phyloP scores from a whole-genome alignment of 2,329 filamentous ascomycete genomes.

The Escovopsis weberi region DNA sequence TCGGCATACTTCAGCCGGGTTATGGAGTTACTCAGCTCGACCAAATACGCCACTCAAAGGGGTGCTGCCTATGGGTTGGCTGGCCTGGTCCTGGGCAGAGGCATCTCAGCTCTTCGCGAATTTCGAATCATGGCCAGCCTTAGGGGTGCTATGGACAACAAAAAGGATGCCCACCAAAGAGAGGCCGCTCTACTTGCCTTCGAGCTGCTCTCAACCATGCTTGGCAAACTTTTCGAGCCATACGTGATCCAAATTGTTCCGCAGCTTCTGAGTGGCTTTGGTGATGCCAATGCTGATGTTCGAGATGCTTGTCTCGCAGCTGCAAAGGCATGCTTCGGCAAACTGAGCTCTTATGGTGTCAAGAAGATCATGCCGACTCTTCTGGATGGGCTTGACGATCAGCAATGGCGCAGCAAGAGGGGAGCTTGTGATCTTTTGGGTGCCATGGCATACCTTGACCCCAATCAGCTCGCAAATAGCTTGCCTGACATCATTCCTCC shows the following conservation, averaged over 20 bases:
- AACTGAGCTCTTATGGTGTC: constrained; percentile 87
- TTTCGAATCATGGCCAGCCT: constrained; percentile 75
- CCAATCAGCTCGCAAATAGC: constrained; percentile 82
- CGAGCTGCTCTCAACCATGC: constrained; percentile 73
- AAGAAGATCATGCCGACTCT: constrained; percentile 87
- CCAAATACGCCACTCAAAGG: constrained; percentile 83
- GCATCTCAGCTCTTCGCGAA: constrained; percentile 67
- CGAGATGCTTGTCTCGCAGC: constrained; percentile 86
- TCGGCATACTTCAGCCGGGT: constrained; percentile 69
- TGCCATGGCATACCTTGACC: constrained; percentile 97
- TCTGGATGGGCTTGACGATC: constrained; percentile 80
- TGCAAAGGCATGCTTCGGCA: constrained; percentile 86
- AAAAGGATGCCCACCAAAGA: constrained; percentile 78
- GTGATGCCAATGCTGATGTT: constrained; percentile 76
- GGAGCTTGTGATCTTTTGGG: constrained; percentile 92
- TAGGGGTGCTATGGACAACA: constrained; percentile 77
- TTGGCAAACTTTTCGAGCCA: constrained; percentile 84
- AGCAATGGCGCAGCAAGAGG: constrained; percentile 97
- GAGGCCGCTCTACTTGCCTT: constrained; percentile 83
- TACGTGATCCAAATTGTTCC: constrained; percentile 94
- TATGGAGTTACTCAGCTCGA: constrained; percentile 67
- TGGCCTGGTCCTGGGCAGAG: constrained; percentile 78
- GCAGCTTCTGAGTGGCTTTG: constrained; percentile 76
- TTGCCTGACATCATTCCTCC: constrained; percentile 95
- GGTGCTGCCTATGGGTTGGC: constrained; percentile 91